Evolutionary conservation across 2,329 filamentous ascomycete genomes (phyloP).

Genomic region (Fusarium domesticum): DNA sequence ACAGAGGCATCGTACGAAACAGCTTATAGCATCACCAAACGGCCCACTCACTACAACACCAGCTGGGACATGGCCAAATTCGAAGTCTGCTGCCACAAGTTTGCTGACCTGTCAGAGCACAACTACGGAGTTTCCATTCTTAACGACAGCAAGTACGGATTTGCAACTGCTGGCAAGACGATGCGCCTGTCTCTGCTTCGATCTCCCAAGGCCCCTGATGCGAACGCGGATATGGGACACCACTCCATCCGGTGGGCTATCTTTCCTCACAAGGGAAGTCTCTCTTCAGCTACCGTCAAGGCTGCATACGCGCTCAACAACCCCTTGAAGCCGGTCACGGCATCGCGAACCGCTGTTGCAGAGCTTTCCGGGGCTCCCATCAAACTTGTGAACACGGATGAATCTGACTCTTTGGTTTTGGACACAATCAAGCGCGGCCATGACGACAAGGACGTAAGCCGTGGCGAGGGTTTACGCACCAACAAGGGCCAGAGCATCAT

Average conservation of each 20-base stretch:
- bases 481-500: conserved; percentile 77
- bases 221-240: conserved; percentile 87
- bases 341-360: conserved; percentile 28
- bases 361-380: conserved; percentile 48
- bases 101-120: conserved; percentile 83
- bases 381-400: conserved; percentile 58
- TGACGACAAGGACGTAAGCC: conserved; percentile 72
- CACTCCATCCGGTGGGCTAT: conserved; percentile 90
- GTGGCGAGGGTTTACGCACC: conserved; percentile 57
- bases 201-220: conserved; percentile 88
- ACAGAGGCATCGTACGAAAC: conserved; percentile 95
- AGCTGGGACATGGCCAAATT: conserved; percentile 98
- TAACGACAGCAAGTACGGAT: conserved; percentile 95
- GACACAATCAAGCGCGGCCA: conserved; percentile 94
- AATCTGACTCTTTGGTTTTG: conserved; percentile 64
- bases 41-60: conserved; percentile 98
- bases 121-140: conserved; percentile 89
- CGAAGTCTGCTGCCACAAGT: conserved; percentile 94
- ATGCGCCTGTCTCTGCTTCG: conserved; percentile 88
- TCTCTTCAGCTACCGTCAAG: conserved; percentile 71
- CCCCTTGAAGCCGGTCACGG: conserved; percentile 52
- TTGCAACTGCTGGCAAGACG: conserved; percentile 81
- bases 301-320: conserved; percentile 91
- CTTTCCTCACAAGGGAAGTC: conserved; percentile 72
- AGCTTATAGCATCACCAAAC: conserved; percentile 82